phyloP scores from a whole-genome alignment of 1,139 yeast genomes.

The Pichia sp. region DNA sequence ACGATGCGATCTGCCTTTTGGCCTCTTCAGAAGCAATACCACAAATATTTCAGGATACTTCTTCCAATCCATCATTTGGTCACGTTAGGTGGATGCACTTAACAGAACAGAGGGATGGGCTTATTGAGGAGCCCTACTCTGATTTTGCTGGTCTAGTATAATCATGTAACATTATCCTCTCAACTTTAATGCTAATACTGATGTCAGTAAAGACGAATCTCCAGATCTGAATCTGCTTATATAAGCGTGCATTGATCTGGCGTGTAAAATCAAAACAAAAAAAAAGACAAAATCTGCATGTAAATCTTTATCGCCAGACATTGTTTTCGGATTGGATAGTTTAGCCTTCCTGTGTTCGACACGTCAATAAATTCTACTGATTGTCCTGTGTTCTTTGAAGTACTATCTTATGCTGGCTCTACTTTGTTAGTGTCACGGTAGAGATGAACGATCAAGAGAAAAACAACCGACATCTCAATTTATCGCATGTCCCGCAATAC shows the following conservation, averaged over 20 bases:
- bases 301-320: background rate
- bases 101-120: conserved; percentile 55
- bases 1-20: conserved; percentile 80
- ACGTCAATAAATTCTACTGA: background rate
- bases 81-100: conserved; percentile 62
- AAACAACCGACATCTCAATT: background rate
- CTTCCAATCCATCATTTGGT: conserved; percentile 31
- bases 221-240: background rate
- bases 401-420: background rate
- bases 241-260: background rate
- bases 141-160: conserved; percentile 33
- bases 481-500: background rate
- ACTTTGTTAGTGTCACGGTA: background rate
- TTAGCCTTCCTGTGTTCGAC: background rate
- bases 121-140: conserved; percentile 35
- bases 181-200: background rate
- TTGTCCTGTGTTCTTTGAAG: background rate
- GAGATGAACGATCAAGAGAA: background rate
- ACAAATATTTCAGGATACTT: conserved; percentile 36
- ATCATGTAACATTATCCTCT: background rate
- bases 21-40: conserved; percentile 47
- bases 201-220: too few species aligned
- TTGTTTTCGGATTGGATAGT: background rate
- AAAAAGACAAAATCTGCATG: background rate
- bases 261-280: background rate